Evolutionary conservation across 192 early-diverging fungal genomes (phyloP).

Genomic region (Entomortierella chlamydospora): DNA sequence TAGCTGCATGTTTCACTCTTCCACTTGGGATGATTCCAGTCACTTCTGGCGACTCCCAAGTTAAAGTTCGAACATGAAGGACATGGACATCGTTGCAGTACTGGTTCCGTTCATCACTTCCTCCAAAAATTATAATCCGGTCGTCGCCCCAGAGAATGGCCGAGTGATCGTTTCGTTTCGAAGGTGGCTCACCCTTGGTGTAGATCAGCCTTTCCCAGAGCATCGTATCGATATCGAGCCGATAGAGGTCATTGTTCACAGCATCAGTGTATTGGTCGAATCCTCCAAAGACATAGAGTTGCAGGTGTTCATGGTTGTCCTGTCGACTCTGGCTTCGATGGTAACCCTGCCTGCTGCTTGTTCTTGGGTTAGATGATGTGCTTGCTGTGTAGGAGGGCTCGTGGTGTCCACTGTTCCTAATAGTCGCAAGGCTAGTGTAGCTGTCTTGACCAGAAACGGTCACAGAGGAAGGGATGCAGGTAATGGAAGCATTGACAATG

Average conservation of each 20-base stretch:
- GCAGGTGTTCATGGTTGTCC: constrained; percentile 32
- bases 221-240: constrained; percentile 58
- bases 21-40: constrained; percentile 61
- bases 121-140: constrained; percentile 75
- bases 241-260: constrained; percentile 73
- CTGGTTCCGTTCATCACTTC: constrained; percentile 64
- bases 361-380: constrained; percentile 4
- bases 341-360: constrained; percentile 22
- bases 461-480: constrained; percentile 29
- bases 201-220: constrained; percentile 66
- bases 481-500: constrained; percentile 53
- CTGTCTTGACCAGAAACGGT: constrained; percentile 23
- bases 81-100: constrained; percentile 69
- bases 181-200: constrained; percentile 63
- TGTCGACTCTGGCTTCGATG: constrained; percentile 29
- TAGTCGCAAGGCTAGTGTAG: too few species aligned
- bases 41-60: constrained; percentile 68
- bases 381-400: constrained; percentile 11
- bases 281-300: constrained; percentile 69
- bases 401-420: neutral
- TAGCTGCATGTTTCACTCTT: constrained; percentile 69
- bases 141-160: constrained; percentile 66
- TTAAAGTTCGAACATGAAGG: constrained; percentile 68
- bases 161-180: constrained; percentile 72
- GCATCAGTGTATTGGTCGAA: constrained; percentile 76